Evolutionary conservation across 2,329 filamentous ascomycete species (phyloP), one percentile per base, ranked within the genome.

Genomic region (Ascochyta koolunga): DNA sequence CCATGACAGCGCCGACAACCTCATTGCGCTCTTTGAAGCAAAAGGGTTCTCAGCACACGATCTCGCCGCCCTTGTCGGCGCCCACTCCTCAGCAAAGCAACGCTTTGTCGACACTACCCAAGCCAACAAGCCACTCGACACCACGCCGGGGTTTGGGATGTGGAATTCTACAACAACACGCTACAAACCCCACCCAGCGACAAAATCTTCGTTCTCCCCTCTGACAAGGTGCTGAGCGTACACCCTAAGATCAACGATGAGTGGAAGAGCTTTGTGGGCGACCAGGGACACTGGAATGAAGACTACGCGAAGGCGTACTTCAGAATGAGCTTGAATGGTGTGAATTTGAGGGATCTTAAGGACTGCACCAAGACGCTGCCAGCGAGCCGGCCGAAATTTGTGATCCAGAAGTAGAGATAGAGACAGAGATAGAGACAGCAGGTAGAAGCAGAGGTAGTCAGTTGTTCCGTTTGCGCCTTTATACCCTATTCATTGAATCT

Each of bases 21-120:
- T 83, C 35, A 75, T 83, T 49, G 59, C 70, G 3, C 72, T 82
- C 7, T 85, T 84, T 66, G 54, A 63, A 25, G 76, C 76, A 56
- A 84, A 84, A 69, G 81, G 81, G 2, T 80, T 85, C 69, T 70
- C 69, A 8, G 68, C 80, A 1, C 68, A 70, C 24, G 82, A 83
- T 46, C 76, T 85, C 3, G 78, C 81, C 2, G 82, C 83, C 1
- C 77, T 86, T 1, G 61, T 85, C 2, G 83, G 83, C 47, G 82
- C 83, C 0, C 83, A 86, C 66, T 78, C 78, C 3, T 73, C 77
- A 7, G 77, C 79, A 7, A 77, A 74, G 58, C 82, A 85, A 60
- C 75, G 73, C 48, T 78, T 78, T 55, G 76, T 79, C 47, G 76
- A 82, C 58, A 53, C 71, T 0, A 38, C 60, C 5, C 68, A 75